Conservation (phyloP, 2,329 filamentous ascomycete species). For the Beauveria caledonica region DNA sequence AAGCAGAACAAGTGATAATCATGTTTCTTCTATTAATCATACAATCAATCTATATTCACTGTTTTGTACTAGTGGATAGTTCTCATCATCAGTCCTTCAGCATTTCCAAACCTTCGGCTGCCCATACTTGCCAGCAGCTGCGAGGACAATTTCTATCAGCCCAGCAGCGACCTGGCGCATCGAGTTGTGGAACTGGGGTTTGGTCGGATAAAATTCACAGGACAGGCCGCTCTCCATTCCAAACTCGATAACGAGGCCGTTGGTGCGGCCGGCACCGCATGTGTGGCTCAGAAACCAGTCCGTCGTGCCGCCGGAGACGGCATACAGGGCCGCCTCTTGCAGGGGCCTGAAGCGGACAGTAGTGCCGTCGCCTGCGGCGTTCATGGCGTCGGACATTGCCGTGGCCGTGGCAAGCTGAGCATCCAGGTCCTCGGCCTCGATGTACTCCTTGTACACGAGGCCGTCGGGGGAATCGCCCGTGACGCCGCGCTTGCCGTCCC, state of each 20-base stretch:
- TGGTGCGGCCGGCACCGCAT: conserved; percentile 29
- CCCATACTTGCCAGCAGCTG: conserved; percentile 18
- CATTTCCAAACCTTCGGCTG: conserved; percentile 15
- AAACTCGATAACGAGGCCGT: conserved; percentile 40
- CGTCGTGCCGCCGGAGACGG: conserved; percentile 36
- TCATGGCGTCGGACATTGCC: conserved; percentile 32
- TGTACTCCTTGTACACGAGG: conserved; percentile 37
- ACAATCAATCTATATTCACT: background rate
- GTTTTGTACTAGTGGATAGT: background rate
- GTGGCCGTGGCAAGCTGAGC: conserved; percentile 24
- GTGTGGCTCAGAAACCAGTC: conserved; percentile 36
- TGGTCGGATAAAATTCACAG: conserved; percentile 39
- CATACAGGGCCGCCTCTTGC: conserved; percentile 35
- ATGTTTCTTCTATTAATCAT: background rate
- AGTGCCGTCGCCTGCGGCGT: conserved; percentile 22
- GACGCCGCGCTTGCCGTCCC: conserved; percentile 42
- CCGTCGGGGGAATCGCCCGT: conserved; percentile 28
- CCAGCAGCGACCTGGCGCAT: conserved; percentile 37
- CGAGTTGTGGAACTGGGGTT: conserved; percentile 33
- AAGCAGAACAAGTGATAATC: too few relatives aligned
- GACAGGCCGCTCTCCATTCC: conserved; percentile 21
- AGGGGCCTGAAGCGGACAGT: conserved; percentile 27
- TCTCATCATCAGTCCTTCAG: background rate
- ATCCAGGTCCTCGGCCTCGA: conserved; percentile 28
- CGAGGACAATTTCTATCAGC: conserved; percentile 38